Evolutionary conservation across 2,329 filamentous ascomycete genomes (phyloP).

Genomic region (Paecilomyces dactylethromorphus): DNA sequence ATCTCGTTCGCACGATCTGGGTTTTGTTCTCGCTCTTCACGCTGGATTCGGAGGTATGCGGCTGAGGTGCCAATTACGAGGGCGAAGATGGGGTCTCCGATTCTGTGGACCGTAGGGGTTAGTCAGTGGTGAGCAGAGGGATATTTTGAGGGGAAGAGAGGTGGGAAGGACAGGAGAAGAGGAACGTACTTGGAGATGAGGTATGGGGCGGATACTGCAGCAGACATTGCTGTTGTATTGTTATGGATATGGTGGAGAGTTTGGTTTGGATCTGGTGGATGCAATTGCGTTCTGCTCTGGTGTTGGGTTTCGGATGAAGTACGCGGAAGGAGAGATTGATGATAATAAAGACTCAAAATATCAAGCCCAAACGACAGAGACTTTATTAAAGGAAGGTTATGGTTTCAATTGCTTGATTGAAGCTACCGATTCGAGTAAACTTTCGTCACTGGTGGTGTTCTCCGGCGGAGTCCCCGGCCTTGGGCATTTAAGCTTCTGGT

Average conservation of each 20-base stretch:
- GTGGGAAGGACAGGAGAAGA: neutral
- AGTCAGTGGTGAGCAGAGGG: neutral
- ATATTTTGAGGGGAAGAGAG: slow-evolving; percentile 6
- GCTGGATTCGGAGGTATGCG: slow-evolving; percentile 47
- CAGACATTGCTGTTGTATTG: slow-evolving; percentile 6
- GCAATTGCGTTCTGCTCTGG: neutral
- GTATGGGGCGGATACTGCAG: slow-evolving; percentile 22
- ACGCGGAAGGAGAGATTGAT: too few relatives aligned
- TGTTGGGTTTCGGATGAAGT: too few relatives aligned
- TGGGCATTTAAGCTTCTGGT: too few relatives aligned
- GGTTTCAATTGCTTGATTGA: too few relatives aligned
- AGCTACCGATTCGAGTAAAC: too few relatives aligned
- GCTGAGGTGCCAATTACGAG: slow-evolving; percentile 46
- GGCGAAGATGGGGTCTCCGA: slow-evolving; percentile 50
- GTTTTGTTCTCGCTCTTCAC: slow-evolving; percentile 46
- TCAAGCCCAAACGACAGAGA: too few relatives aligned
- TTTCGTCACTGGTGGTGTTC: too few relatives aligned
- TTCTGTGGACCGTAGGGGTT: slow-evolving; percentile 21
- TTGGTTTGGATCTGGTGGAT: neutral
- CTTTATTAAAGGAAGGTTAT: too few relatives aligned
- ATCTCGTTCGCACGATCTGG: slow-evolving; percentile 30
- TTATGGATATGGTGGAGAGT: neutral
- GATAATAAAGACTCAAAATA: too few relatives aligned
- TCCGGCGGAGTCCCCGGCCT: too few relatives aligned
- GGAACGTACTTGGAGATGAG: slow-evolving; percentile 35